A percentile compares a stretch with the other conserved stretches of the same genome.
phyloP scores from a whole-genome alignment of 1,284 basidiomycete species.

The Rhodotorula sp. region DNA sequence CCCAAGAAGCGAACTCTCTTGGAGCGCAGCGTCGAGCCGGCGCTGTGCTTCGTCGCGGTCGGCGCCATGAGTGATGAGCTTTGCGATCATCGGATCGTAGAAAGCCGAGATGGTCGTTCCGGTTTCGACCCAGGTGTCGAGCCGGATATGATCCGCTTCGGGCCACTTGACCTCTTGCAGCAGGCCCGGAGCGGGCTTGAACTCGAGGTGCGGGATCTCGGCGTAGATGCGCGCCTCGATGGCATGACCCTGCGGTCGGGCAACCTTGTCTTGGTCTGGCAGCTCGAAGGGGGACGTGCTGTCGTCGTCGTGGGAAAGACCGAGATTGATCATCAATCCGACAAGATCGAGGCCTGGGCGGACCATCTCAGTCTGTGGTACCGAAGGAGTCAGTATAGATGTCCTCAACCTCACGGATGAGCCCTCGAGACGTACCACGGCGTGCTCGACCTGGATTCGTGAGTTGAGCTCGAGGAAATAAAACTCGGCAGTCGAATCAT shows the following conservation, averaged over 20 bases:
- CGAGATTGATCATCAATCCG: slow-evolving; percentile 64
- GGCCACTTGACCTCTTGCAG: slow-evolving; percentile 66
- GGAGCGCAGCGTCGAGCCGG: slow-evolving; percentile 72
- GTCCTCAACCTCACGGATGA: no score
- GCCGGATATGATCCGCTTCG: slow-evolving; percentile 51
- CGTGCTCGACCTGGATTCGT: slow-evolving; percentile 70
- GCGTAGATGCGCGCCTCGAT: slow-evolving; percentile 78
- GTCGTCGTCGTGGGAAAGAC: slow-evolving; percentile 29
- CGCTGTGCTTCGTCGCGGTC: slow-evolving; percentile 80
- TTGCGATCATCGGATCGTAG: slow-evolving; percentile 81
- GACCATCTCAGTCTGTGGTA: slow-evolving; percentile 53
- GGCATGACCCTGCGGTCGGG: slow-evolving; percentile 48
- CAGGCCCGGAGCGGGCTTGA: slow-evolving; percentile 83
- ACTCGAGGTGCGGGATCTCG: slow-evolving; percentile 84
- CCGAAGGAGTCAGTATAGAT: not conserved
- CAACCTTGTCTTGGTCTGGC: slow-evolving; percentile 2
- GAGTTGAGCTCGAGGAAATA: slow-evolving; percentile 77
- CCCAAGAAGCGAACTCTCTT: slow-evolving; percentile 47
- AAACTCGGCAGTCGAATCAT: slow-evolving; percentile 59
- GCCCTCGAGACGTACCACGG: slow-evolving; percentile 51
- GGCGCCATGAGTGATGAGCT: slow-evolving; percentile 82
- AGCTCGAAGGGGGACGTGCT: slow-evolving; percentile 3
- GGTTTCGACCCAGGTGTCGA: slow-evolving; percentile 79
- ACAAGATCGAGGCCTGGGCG: slow-evolving; percentile 64
- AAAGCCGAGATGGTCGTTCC: slow-evolving; percentile 55